phyloP scores from a whole-genome alignment of 2,329 filamentous ascomycete species.

The Aspergillus ustus region DNA sequence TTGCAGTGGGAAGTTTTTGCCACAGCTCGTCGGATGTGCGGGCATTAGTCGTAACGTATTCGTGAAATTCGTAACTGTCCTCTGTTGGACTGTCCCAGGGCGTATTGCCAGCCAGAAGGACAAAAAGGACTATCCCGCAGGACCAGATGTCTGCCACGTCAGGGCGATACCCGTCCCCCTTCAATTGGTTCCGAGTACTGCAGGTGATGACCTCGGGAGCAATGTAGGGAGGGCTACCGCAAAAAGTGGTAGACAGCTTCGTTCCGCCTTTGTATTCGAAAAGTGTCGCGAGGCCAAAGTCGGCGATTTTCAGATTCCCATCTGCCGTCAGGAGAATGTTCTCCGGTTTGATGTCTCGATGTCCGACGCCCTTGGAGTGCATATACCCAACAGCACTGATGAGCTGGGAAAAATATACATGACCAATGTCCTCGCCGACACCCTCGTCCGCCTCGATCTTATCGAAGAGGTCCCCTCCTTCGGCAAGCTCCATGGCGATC shows the following conservation, averaged over 20 bases:
- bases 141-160: constrained; percentile 95
- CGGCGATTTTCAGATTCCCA: constrained; percentile 90
- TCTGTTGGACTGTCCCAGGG: constrained; percentile 94
- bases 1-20: constrained; percentile 73
- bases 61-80: constrained; percentile 86
- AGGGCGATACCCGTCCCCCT: constrained; percentile 58
- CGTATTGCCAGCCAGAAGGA: constrained; percentile 92
- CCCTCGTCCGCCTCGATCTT: constrained; percentile 98
- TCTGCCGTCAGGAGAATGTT: constrained; percentile 87
- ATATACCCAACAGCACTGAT: constrained; percentile 90
- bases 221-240: constrained; percentile 95
- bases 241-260: constrained; percentile 85
- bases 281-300: constrained; percentile 93
- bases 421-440: constrained; percentile 91
- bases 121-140: constrained; percentile 96
- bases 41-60: constrained; percentile 81
- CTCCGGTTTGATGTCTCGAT: constrained; percentile 90
- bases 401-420: constrained; percentile 93
- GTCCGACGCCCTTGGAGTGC: constrained; percentile 93
- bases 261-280: constrained; percentile 85
- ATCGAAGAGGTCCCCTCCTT: constrained; percentile 96
- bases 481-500: constrained; percentile 98
- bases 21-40: constrained; percentile 84
- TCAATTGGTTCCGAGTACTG: constrained; percentile 54
- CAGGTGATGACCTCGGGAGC: constrained; percentile 81